These are phyloP conservation scores for Boletus sensibilis DNA, from an alignment of 768 basidiomycete genomes.

Conservation along the genomic window DNA sequence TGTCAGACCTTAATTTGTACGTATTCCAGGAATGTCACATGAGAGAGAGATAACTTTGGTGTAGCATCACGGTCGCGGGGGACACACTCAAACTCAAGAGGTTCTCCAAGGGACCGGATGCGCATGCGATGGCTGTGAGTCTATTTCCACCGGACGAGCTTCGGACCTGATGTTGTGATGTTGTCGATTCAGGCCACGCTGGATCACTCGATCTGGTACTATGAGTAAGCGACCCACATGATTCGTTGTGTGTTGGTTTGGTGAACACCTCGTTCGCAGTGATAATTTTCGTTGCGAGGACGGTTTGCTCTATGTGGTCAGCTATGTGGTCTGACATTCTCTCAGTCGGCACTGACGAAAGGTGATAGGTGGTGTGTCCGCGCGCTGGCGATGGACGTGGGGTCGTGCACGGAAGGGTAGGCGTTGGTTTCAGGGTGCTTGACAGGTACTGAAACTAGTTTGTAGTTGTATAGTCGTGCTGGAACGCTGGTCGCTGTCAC, in stretches of 20 bases:
- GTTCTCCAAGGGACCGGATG: slow-evolving; percentile 47
- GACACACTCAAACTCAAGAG: slow-evolving; percentile 55
- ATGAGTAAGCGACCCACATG: slow-evolving; percentile 47
- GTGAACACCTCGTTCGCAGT: slow-evolving; percentile 36
- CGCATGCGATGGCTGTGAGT: slow-evolving; percentile 62
- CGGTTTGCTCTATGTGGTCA: slow-evolving; percentile 76
- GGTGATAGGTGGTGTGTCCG: slow-evolving; percentile 58
- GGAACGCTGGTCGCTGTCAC: slow-evolving; percentile 73
- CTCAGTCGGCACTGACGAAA: not conserved
- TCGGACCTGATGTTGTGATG: slow-evolving; percentile 6
- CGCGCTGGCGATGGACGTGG: slow-evolving; percentile 64
- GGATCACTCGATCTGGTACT: slow-evolving; percentile 81
- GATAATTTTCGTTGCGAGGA: slow-evolving; percentile 76
- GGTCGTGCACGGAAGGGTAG: slow-evolving; percentile 68
- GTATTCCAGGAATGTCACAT: slow-evolving; percentile 26
- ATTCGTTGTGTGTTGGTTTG: not conserved
- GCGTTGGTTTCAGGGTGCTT: slow-evolving; percentile 21
- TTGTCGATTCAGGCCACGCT: slow-evolving; percentile 46
- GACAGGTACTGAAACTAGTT: slow-evolving; percentile 9
- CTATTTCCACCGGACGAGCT: not conserved
- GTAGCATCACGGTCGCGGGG: slow-evolving; percentile 56
- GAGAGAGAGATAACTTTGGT: slow-evolving; percentile 4
- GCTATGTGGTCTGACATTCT: slow-evolving; percentile 19
- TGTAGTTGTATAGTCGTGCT: slow-evolving; percentile 64
- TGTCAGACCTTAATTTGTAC: slow-evolving; percentile 79